Evolutionary conservation across 1,139 yeast genomes (phyloP).

Genomic region (Blastobotrys apis): DNA sequence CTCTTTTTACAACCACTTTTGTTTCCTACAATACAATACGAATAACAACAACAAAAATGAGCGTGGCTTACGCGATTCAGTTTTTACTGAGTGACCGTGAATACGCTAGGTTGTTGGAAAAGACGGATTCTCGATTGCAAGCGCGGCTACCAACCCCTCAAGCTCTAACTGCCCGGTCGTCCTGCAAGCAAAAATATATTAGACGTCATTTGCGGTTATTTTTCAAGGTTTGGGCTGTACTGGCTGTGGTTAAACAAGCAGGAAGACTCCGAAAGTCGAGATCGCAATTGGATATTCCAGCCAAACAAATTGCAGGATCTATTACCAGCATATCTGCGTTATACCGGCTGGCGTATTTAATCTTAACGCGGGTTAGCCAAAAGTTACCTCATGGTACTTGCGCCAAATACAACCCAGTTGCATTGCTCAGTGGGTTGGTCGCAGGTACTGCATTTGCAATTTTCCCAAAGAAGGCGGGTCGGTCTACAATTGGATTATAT

Average conservation of each 20-base stretch:
- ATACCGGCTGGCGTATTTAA: conserved; percentile 27
- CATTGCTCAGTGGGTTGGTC: conserved; percentile 28
- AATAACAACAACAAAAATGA: conserved; percentile 8
- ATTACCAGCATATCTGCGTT: conserved; percentile 29
- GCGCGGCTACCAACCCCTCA: conserved; percentile 18
- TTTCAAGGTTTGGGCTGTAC: conserved; percentile 27
- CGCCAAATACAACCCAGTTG: conserved; percentile 12
- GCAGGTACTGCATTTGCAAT: conserved; percentile 32
- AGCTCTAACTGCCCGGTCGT: neutral
- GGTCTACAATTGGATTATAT: conserved; percentile 35
- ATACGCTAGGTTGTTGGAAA: conserved; percentile 20
- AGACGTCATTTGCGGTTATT: conserved; percentile 32
- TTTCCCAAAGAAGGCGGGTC: conserved; percentile 27
- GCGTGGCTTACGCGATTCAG: conserved; percentile 24
- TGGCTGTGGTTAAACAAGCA: conserved; percentile 23
- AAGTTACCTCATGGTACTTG: conserved; percentile 1
- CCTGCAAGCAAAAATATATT: conserved; percentile 11
- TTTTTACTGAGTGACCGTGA: conserved; percentile 28
- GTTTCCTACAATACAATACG: neutral
- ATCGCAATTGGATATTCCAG: conserved; percentile 12
- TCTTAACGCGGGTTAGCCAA: conserved; percentile 16
- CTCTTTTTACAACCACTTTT: neutral
- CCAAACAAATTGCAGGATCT: conserved; percentile 28
- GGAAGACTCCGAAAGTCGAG: conserved; percentile 11
- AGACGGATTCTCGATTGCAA: conserved; percentile 14